Conservation (phyloP, 1,284 basidiomycete genomes). For the Lentinula novae-zelandiae region DNA sequence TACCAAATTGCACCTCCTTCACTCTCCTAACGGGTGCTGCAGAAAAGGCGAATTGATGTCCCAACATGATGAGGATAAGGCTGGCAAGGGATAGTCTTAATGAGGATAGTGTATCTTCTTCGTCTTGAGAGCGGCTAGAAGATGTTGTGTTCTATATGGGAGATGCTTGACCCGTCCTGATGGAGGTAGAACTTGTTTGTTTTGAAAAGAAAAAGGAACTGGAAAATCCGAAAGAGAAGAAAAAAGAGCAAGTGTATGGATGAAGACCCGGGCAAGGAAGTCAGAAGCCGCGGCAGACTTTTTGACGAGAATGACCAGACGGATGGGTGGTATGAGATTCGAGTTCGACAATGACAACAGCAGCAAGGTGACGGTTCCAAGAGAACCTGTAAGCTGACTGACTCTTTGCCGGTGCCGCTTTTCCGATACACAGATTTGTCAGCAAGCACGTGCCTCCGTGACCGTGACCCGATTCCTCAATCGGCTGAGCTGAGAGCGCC, state of each 20-base stretch:
- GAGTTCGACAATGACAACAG: slow-evolving; percentile 9
- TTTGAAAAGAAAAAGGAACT: not conserved
- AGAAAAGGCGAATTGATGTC: slow-evolving; percentile 87
- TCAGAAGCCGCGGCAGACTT: not conserved
- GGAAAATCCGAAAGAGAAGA: not conserved
- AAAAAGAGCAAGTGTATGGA: not conserved
- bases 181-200: not conserved
- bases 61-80: slow-evolving; percentile 53
- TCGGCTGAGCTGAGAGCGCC: too few species aligned
- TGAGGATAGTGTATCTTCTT: not conserved
- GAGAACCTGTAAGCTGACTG: slow-evolving; percentile 9
- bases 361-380: slow-evolving; percentile 10
- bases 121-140: not conserved
- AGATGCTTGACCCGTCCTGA: not conserved
- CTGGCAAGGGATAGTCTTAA: not conserved
- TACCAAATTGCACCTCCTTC: slow-evolving; percentile 98
- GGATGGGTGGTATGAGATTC: not conserved
- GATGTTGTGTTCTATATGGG: not conserved
- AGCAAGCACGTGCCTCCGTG: slow-evolving; percentile 1
- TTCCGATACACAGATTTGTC: slow-evolving; percentile 31
- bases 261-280: not conserved
- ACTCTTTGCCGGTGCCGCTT: slow-evolving; percentile 8
- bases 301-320: not conserved
- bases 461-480: not conserved
- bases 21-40: slow-evolving; percentile 92